Conservation (phyloP, 192 early-diverging fungal species). For the Endogone sp. region DNA sequence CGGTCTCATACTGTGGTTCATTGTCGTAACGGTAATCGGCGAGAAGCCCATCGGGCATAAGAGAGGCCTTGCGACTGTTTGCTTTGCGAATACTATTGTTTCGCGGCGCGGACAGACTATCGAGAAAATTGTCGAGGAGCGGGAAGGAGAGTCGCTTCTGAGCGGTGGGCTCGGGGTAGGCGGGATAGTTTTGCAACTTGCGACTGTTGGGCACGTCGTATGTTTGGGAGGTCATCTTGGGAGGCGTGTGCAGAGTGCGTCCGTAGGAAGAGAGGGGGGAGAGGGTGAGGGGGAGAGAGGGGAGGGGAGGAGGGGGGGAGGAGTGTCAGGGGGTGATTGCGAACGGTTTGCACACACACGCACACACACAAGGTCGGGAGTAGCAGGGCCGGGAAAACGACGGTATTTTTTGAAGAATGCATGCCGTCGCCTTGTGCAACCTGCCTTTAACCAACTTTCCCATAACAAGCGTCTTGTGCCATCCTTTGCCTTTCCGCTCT, state of each 20-base stretch:
- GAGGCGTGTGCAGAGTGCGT: neutral
- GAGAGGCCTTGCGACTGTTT: conserved; percentile 13
- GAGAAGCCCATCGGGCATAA: neutral
- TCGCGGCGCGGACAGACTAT: neutral
- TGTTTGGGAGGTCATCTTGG: too few relatives aligned
- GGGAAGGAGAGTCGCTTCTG: neutral
- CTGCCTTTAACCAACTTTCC: too few relatives aligned
- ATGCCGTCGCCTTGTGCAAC: too few relatives aligned
- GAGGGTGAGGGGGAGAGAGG: neutral
- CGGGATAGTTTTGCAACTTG: neutral
- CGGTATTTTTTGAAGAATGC: too few relatives aligned
- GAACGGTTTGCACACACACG: too few relatives aligned
- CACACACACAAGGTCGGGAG: too few relatives aligned
- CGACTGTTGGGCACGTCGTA: neutral
- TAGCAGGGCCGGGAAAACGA: too few relatives aligned
- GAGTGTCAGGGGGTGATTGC: too few relatives aligned
- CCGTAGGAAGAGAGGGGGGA: neutral
- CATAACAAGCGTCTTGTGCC: too few relatives aligned
- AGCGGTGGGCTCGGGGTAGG: neutral
- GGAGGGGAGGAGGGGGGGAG: neutral
- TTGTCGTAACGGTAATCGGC: neutral
- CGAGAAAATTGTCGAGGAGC: neutral
- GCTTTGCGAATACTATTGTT: conserved; percentile 22
- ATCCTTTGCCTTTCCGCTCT: too few relatives aligned
- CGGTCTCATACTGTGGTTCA: neutral